These are phyloP conservation scores for Calocybe indica DNA, from an alignment of 768 basidiomycete genomes.

Conservation along the genomic window DNA sequence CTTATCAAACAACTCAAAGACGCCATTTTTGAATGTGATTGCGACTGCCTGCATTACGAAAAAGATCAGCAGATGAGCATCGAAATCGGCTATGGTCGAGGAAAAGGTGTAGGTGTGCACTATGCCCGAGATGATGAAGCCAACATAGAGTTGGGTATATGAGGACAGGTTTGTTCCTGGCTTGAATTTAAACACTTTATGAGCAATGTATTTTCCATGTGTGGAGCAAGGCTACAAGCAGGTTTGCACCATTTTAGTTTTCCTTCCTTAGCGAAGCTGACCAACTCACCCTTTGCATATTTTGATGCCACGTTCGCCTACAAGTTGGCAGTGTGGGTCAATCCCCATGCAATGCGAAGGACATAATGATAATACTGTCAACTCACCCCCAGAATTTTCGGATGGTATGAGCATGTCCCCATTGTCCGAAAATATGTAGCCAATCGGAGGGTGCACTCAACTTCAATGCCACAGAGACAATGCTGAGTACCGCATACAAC, in stretches of 20 bases:
- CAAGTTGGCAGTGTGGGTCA: background rate
- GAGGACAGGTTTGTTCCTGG: constrained; percentile 15
- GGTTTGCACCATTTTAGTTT: background rate
- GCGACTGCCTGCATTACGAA: constrained; percentile 22
- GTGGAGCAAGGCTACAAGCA: constrained; percentile 13
- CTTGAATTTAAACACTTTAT: constrained; percentile 10
- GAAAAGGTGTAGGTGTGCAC: constrained; percentile 11
- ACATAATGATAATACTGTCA: background rate
- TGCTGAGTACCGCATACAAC: no score
- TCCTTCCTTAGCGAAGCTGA: background rate
- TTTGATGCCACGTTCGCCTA: constrained; percentile 27
- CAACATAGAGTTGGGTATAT: constrained; percentile 23
- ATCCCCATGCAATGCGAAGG: background rate
- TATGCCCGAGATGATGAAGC: constrained; percentile 24
- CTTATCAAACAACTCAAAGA: constrained; percentile 15
- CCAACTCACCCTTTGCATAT: constrained; percentile 17
- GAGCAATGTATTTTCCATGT: constrained; percentile 15
- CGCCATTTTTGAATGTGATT: constrained; percentile 23
- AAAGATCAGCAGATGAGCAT: constrained; percentile 14
- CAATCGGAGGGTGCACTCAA: constrained; percentile 7
- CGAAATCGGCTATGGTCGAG: background rate
- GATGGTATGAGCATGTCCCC: constrained; percentile 22
- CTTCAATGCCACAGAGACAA: no score
- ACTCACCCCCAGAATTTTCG: constrained; percentile 29
- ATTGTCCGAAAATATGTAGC: constrained; percentile 20